Base-by-base conservation (phyloP, 352 stramenopile species). In the Stephanocyclus meneghinianus region DNA sequence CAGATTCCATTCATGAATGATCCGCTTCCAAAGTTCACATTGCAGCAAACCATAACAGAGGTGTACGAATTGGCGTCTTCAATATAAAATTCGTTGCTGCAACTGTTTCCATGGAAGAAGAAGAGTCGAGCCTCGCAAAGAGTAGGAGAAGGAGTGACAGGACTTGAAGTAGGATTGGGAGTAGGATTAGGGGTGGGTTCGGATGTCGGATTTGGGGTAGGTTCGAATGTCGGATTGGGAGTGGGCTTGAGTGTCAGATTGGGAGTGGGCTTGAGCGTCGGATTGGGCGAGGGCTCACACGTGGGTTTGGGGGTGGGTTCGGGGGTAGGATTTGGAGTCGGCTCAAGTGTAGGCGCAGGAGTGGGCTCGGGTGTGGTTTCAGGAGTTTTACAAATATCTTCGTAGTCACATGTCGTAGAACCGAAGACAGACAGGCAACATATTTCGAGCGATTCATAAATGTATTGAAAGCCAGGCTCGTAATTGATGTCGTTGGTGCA, bases 401-500 rank as follows among this genome's bases (percentile, higher is more conserved):
- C 35, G 32, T 44, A 72, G 8, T 44, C 13, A 42, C 64, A 72
- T 18, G 47, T 32, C 15, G 30, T 13, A 11, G 48, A 63, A 2
- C 64, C 64, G 21, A 72, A 62, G 10, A 72, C 48, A 40, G 21
- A 29, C 29, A 60, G 48, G 35, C 64, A 72, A 32, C 64, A 72
- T 18, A 60, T 55, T 63, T 50, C 30, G 4, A 72, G 32, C 1
- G 64, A 55, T 18, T 63, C 50, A 35, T 72, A 63, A 32, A 63
- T 44, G 18, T 72, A 72, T 10, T 72, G 48, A 21, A 13, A 26
- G 26, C 37, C 60, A 11, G 60, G 2, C 5, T 42, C 21, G 18
- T 50, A 68, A 29, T 42, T 56, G 42, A 9, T 56, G 18, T 72
- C 64, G 18, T 72, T 72, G 13, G 64, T 72, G 30, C 64, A 72